Evolutionary conservation across 2,329 filamentous ascomycete genomes (phyloP).

Genomic region (Colletotrichum sidae): DNA sequence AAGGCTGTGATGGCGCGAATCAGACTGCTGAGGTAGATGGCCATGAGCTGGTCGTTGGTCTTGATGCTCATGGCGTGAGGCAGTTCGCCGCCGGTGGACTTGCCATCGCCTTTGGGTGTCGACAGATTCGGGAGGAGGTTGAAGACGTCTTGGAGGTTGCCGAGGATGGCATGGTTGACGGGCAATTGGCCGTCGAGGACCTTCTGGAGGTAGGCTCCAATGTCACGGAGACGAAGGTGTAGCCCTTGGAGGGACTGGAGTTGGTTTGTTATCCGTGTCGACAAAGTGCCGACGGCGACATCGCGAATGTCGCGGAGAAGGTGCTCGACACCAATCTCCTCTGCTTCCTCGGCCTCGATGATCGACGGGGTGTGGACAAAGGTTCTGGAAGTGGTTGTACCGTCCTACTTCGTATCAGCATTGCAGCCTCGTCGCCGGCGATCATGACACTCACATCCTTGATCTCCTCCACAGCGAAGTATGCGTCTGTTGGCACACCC

Average conservation of each 20-base stretch:
- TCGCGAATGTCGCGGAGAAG: slow-evolving; percentile 97
- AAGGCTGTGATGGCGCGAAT: slow-evolving; percentile 98
- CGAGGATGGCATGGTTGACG: slow-evolving; percentile 96
- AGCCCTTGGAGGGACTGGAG: slow-evolving; percentile 96
- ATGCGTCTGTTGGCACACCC: slow-evolving; percentile 96
- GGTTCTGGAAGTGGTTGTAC: slow-evolving; percentile 94
- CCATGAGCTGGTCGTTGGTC: slow-evolving; percentile 99
- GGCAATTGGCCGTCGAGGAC: slow-evolving; percentile 93
- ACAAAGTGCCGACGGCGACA: slow-evolving; percentile 95
- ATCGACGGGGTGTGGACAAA: slow-evolving; percentile 98
- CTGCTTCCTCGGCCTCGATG: slow-evolving; percentile 98
- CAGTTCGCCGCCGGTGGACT: slow-evolving; percentile 81
- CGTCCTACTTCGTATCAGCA: slow-evolving; percentile 72
- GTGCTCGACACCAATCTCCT: slow-evolving; percentile 99
- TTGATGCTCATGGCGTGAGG: slow-evolving; percentile 98
- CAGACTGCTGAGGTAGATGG: slow-evolving; percentile 95
- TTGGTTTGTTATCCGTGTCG: slow-evolving; percentile 96
- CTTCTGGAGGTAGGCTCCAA: slow-evolving; percentile 94
- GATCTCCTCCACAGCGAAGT: slow-evolving; percentile 99
- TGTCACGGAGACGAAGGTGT: slow-evolving; percentile 93
- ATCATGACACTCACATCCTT: slow-evolving; percentile 80
- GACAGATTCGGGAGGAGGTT: slow-evolving; percentile 97
- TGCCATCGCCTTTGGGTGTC: slow-evolving; percentile 77
- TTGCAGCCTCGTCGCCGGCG: slow-evolving; percentile 4
- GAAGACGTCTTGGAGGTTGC: slow-evolving; percentile 99